phyloP scores from a whole-genome alignment of 106 monocot genomes.

The Acorus gramineus region DNA sequence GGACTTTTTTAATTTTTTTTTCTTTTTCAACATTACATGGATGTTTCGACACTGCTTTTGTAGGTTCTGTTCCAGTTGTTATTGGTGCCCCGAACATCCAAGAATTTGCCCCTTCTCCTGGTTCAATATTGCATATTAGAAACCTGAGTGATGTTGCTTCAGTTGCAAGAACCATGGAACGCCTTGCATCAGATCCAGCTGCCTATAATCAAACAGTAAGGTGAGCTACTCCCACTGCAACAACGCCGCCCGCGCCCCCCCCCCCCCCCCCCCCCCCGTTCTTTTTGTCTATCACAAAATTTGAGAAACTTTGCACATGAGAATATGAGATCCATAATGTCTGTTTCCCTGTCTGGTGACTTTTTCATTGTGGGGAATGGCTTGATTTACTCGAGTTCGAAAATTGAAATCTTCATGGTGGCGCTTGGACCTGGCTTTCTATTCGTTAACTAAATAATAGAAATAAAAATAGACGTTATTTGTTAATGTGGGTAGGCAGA shows the following conservation, averaged over 20 bases:
- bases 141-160: constrained; percentile 32
- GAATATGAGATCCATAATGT: too few species aligned
- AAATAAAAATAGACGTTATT: too few species aligned
- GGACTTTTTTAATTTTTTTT: neutral
- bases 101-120: constrained; percentile 67
- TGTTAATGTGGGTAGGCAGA: too few species aligned
- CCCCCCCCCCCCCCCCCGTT: too few species aligned
- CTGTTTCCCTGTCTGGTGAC: neutral
- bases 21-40: neutral
- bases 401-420: too few species aligned
- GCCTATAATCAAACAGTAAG: constrained; percentile 70
- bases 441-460: too few species aligned
- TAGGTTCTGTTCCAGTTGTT: constrained; percentile 79
- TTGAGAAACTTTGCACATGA: too few species aligned
- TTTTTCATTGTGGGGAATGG: neutral
- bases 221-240: constrained; percentile 12
- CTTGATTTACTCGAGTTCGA: too few species aligned
- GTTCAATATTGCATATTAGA: constrained; percentile 71
- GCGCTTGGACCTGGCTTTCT: too few species aligned
- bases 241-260: too few species aligned
- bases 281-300: neutral
- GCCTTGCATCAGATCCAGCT: constrained; percentile 53
- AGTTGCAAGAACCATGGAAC: constrained; percentile 64
- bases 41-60: neutral
- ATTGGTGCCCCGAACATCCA: constrained; percentile 93